These are phyloP conservation scores for Tricholoma matsutake DNA, from an alignment of 768 basidiomycete species.

Conservation along the genomic window DNA sequence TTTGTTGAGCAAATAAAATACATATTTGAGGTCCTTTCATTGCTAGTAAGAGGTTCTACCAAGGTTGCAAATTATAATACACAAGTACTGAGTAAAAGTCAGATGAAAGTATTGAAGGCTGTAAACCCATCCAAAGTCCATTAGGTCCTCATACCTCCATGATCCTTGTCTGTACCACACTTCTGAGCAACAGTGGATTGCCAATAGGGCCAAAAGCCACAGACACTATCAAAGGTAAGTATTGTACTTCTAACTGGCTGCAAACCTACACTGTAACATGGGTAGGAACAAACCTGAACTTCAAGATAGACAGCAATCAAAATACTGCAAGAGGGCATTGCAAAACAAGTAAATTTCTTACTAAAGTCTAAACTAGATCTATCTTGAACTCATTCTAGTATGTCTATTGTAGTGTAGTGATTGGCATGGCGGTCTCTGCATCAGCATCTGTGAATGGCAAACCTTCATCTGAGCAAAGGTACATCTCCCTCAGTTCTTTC, in stretches of 20 bases:
- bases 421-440: neutral
- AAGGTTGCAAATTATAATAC: constrained; percentile 1
- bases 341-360: neutral
- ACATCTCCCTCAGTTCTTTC: neutral
- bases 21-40: neutral
- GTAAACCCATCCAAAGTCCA: neutral
- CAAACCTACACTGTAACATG: neutral
- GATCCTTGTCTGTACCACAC: constrained; percentile 16
- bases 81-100: constrained; percentile 12
- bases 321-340: neutral
- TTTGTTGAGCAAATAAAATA: neutral
- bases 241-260: neutral
- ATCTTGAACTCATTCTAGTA: neutral
- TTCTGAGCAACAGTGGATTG: constrained; percentile 10
- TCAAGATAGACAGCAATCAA: neutral
- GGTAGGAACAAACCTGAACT: neutral
- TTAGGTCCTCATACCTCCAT: constrained; percentile 8
- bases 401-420: neutral
- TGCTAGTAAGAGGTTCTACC: neutral
- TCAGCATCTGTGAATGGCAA: neutral
- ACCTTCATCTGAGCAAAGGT: neutral
- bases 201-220: constrained; percentile 18
- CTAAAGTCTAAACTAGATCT: neutral
- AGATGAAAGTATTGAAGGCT: constrained; percentile 2
- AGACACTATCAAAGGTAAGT: constrained; percentile 18